Evolutionary conservation across 176 grass and related monocot species (phyloP).

Genomic region (Carex kokanica): DNA sequence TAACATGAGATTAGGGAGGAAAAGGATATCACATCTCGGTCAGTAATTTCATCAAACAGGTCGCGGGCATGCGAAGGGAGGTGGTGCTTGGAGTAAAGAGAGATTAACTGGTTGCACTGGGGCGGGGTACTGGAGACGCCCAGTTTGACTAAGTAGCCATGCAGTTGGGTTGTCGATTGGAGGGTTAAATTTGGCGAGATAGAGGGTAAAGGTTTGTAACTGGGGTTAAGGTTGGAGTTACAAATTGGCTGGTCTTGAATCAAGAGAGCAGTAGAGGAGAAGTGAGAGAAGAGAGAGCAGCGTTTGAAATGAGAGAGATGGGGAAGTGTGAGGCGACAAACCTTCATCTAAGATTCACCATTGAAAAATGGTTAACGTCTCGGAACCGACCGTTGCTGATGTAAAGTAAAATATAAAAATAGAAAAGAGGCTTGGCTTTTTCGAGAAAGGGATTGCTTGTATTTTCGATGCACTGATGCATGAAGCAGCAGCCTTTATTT

Average conservation of each 20-base stretch:
- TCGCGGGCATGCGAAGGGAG: constrained; percentile 39
- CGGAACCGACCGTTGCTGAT: too few species aligned
- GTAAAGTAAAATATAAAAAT: too few species aligned
- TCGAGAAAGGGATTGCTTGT: too few species aligned
- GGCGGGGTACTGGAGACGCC: constrained; percentile 32
- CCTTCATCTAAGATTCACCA: constrained; percentile 17
- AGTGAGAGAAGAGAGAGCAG: neutral
- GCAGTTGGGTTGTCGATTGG: constrained; percentile 35
- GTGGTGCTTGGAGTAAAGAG: constrained; percentile 52
- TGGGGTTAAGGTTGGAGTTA: neutral
- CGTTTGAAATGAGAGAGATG: neutral
- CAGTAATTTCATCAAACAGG: constrained; percentile 76
- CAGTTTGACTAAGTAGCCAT: constrained; percentile 51
- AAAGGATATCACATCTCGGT: constrained; percentile 57
- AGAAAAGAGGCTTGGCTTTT: too few species aligned
- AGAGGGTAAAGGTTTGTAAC: neutral
- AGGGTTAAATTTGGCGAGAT: constrained; percentile 9
- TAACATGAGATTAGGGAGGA: constrained; percentile 80
- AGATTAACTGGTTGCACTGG: constrained; percentile 53
- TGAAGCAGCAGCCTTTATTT: too few species aligned
- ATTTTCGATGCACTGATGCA: too few species aligned
- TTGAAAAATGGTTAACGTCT: too few species aligned
- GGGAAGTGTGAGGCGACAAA: neutral
- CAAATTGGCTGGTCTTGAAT: neutral
- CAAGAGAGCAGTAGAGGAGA: neutral